These are phyloP conservation scores for Aspergillus funiculosus DNA, from an alignment of 495 filamentous ascomycete species.

Conservation along the genomic window DNA sequence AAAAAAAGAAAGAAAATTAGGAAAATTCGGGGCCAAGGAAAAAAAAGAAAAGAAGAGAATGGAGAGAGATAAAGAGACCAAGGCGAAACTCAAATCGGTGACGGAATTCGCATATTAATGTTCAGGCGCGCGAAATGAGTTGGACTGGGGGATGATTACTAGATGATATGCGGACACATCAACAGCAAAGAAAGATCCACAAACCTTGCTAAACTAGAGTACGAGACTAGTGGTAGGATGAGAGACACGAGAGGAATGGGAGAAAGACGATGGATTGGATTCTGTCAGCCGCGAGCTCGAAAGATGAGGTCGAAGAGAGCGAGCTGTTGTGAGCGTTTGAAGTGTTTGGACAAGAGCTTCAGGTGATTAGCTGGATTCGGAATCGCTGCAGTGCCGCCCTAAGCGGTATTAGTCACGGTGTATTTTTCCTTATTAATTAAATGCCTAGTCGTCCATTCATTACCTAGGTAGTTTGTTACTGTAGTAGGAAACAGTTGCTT, in stretches of 20 bases:
- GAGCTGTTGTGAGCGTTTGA: too few species aligned
- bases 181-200: conserved; percentile 4
- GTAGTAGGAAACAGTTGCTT: too few species aligned
- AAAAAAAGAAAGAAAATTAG: conserved; percentile 4
- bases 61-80: neutral
- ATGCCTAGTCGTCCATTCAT: neutral
- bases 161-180: too few species aligned
- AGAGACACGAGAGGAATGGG: too few species aligned
- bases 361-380: conserved; percentile 1
- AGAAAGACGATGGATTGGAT: neutral
- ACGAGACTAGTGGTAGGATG: too few species aligned
- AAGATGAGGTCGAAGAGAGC: neutral
- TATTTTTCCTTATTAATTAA: neutral
- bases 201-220: conserved; percentile 3
- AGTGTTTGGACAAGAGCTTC: too few species aligned
- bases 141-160: conserved; percentile 2
- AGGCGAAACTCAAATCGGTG: conserved; percentile 3
- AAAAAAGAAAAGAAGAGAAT: conserved; percentile 4
- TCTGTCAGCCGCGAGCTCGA: conserved; percentile 3
- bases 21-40: conserved; percentile 1
- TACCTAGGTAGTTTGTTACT: neutral
- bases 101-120: neutral
- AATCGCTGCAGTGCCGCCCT: conserved; percentile 5
- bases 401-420: neutral
- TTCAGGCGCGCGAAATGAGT: conserved; percentile 7